A percentile compares a stretch with the other conserved stretches of the same genome.
These are phyloP conservation scores for Calonectria pseudoturangicola DNA, from an alignment of 2,329 filamentous ascomycete genomes.

Conservation along the genomic window DNA sequence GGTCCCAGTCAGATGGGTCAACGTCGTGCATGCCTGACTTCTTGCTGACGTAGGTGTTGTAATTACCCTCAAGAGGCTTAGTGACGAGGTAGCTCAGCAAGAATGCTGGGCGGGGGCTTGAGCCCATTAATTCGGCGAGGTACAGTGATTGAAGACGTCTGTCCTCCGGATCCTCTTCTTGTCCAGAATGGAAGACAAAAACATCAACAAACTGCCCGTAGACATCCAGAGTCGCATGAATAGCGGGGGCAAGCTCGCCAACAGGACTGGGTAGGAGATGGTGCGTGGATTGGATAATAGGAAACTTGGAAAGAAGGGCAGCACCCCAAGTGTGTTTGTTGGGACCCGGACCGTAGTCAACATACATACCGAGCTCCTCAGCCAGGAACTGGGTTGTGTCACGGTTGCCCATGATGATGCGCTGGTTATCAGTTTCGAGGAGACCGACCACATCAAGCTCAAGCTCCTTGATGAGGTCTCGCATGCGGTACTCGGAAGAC, in stretches of 20 bases:
- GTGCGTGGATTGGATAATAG: slow-evolving; percentile 96
- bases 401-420: slow-evolving; percentile 99
- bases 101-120: slow-evolving; percentile 85
- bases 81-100: slow-evolving; percentile 95
- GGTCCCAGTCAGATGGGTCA: slow-evolving; percentile 93
- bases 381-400: slow-evolving; percentile 96
- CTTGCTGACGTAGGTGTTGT: slow-evolving; percentile 94
- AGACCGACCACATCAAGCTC: slow-evolving; percentile 98
- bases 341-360: slow-evolving; percentile 96
- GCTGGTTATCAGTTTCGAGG: slow-evolving; percentile 93
- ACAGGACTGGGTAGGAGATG: slow-evolving; percentile 95
- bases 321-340: slow-evolving; percentile 99
- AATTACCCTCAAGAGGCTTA: slow-evolving; percentile 92
- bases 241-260: slow-evolving; percentile 95
- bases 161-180: slow-evolving; percentile 97
- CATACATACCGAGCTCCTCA: slow-evolving; percentile 98
- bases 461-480: slow-evolving; percentile 92
- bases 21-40: slow-evolving; percentile 96
- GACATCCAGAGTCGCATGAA: slow-evolving; percentile 95
- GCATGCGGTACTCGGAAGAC: slow-evolving; percentile 96
- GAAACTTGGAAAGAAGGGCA: slow-evolving; percentile 95
- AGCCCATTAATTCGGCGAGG: slow-evolving; percentile 90
- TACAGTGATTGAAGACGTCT: slow-evolving; percentile 91
- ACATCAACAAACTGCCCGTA: slow-evolving; percentile 94
- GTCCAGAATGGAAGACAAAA: slow-evolving; percentile 98